Conservation (phyloP, 148 eudicot genomes). For the Rhododendron henanense region DNA sequence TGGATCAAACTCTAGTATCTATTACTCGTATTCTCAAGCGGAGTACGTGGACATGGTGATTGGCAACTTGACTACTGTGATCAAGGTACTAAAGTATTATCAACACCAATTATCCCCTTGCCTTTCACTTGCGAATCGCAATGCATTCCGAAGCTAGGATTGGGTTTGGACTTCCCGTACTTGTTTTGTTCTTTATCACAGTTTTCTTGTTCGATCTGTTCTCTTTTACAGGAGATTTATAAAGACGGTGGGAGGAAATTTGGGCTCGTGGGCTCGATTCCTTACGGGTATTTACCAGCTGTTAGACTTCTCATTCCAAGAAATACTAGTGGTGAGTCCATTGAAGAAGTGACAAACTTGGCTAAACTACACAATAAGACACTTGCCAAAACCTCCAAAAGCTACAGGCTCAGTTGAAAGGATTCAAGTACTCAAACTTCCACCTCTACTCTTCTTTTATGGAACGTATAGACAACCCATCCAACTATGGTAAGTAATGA, state of each 20-base stretch:
- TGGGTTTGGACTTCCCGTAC: background rate
- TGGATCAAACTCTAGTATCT: background rate
- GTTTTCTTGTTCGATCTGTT: background rate
- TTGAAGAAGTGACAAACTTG: slow-evolving; percentile 14
- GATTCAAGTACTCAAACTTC: slow-evolving; percentile 25
- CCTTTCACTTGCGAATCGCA: background rate
- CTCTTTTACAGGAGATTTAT: slow-evolving; percentile 18
- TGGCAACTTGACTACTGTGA: slow-evolving; percentile 31
- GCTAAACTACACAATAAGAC: slow-evolving; percentile 24
- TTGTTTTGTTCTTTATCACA: background rate
- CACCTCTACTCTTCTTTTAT: slow-evolving; percentile 21
- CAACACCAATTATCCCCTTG: background rate
- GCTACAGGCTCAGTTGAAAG: slow-evolving; percentile 15
- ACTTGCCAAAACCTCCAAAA: slow-evolving; percentile 13
- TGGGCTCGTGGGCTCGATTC: slow-evolving; percentile 28
- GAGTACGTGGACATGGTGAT: slow-evolving; percentile 27
- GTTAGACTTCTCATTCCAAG: slow-evolving; percentile 8
- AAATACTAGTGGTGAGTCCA: slow-evolving; percentile 17
- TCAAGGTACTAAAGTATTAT: slow-evolving; percentile 17
- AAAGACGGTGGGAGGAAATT: slow-evolving; percentile 34
- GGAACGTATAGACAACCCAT: slow-evolving; percentile 26
- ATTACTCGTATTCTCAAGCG: slow-evolving; percentile 8
- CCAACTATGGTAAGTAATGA: slow-evolving; percentile 16
- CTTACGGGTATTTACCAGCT: slow-evolving; percentile 31
- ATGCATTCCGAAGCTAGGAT: too few species aligned